phyloP scores from a whole-genome alignment of 257 asterid species.

The Ajuga chamaepitys region DNA sequence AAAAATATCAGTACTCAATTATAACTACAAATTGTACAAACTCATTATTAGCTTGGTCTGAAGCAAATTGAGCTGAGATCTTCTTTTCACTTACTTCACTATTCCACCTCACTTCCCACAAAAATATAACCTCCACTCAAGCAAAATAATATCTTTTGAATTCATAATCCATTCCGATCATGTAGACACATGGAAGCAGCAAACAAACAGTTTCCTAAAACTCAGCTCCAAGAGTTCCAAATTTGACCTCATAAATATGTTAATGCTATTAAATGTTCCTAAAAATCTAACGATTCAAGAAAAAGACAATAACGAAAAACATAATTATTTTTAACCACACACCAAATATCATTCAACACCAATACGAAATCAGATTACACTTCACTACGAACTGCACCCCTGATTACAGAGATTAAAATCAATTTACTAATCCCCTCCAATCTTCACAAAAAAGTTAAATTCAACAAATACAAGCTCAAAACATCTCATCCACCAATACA shows the following conservation, averaged over 20 bases:
- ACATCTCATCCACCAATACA: background rate
- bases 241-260: background rate
- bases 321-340: background rate
- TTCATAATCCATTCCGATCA: background rate
- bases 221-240: conserved; percentile 4
- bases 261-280: background rate
- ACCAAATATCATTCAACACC: background rate
- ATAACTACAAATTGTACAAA: background rate
- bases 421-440: background rate
- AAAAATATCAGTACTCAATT: background rate
- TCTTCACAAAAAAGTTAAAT: background rate
- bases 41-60: background rate
- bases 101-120: background rate
- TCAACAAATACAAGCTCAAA: background rate
- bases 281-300: background rate
- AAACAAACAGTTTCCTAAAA: background rate
- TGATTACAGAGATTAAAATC: background rate
- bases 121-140: background rate
- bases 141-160: background rate
- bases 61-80: background rate
- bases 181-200: background rate
- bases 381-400: background rate
- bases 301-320: background rate
- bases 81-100: background rate
- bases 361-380: background rate